Evolutionary conservation across 78 protist species (phyloP).

Genomic region (Chrysochromulina parva): DNA sequence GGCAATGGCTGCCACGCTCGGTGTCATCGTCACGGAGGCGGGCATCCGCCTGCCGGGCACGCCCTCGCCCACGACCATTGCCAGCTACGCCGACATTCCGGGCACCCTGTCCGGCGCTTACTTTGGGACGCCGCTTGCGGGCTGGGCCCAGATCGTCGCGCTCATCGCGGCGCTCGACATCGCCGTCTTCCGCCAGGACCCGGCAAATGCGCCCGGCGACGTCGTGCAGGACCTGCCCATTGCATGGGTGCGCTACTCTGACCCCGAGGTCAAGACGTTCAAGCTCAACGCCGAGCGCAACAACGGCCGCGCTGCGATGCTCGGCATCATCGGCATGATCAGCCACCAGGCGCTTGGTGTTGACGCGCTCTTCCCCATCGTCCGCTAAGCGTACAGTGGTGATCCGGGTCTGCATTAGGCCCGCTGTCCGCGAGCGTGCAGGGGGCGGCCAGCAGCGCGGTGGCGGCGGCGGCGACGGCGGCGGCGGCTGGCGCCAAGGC

Average conservation of each 20-base stretch:
- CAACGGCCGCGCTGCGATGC: conserved; percentile 20
- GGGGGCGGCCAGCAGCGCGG: too few species aligned
- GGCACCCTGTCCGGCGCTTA: neutral
- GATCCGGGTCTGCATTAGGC: too few species aligned
- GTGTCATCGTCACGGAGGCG: neutral
- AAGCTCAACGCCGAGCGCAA: conserved; percentile 8
- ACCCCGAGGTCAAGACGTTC: neutral
- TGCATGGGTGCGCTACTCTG: neutral
- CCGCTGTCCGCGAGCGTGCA: too few species aligned
- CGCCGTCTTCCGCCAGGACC: conserved; percentile 22
- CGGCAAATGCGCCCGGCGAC: too few species aligned
- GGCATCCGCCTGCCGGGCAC: conserved; percentile 21
- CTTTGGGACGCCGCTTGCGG: neutral
- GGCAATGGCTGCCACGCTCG: neutral
- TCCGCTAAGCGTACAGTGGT: neutral
- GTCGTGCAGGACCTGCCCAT: neutral
- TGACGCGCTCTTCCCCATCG: conserved; percentile 15
- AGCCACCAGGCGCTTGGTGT: neutral
- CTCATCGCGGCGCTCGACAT: neutral
- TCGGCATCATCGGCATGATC: conserved; percentile 11
- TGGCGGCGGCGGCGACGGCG: too few species aligned
- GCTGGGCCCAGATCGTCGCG: neutral
- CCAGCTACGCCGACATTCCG: neutral
- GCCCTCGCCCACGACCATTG: neutral
- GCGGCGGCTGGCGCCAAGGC: too few species aligned